Percentiles rank a stretch among this genome's conserved stretches.
phyloP scores from a whole-genome alignment of 1,284 basidiomycete genomes.

The Chalciporus sp. region DNA sequence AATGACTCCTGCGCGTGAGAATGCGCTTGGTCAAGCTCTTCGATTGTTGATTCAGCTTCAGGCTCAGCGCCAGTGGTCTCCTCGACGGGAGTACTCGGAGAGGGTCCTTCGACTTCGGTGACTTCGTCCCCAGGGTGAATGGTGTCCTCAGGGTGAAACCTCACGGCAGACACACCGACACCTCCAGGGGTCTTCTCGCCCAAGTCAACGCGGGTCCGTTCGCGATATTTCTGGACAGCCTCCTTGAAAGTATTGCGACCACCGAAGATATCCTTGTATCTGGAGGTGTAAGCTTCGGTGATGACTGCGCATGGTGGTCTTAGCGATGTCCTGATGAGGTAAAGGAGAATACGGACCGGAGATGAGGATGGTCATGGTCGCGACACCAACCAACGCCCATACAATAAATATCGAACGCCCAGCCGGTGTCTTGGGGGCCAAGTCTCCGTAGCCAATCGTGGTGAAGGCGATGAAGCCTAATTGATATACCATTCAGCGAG shows the following conservation, averaged over 20 bases:
- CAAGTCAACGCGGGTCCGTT: slow-evolving; percentile 22
- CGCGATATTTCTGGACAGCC: slow-evolving; percentile 50
- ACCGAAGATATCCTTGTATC: slow-evolving; percentile 54
- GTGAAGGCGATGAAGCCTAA: slow-evolving; percentile 63
- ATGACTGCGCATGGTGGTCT: slow-evolving; percentile 46
- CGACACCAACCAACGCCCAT: slow-evolving; percentile 81
- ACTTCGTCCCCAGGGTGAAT: not conserved
- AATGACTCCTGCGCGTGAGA: slow-evolving; percentile 37
- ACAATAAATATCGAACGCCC: slow-evolving; percentile 80
- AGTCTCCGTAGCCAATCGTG: slow-evolving; percentile 75
- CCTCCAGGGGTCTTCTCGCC: slow-evolving; percentile 9
- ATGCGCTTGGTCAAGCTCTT: slow-evolving; percentile 10
- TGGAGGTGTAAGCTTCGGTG: slow-evolving; percentile 60
- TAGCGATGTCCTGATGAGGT: not conserved
- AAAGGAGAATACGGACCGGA: slow-evolving; percentile 48
- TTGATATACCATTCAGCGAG: not conserved
- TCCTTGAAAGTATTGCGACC: slow-evolving; percentile 48
- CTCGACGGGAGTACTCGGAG: not conserved
- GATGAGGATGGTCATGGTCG: slow-evolving; percentile 72
- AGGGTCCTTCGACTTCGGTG: not conserved
- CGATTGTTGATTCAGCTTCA: slow-evolving; percentile 6
- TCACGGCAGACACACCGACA: not conserved
- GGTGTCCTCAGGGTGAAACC: not conserved
- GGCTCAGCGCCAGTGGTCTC: not conserved
- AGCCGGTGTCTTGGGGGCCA: slow-evolving; percentile 59